Conservation (phyloP, 1,284 basidiomycete species). For the Fomitopsis pinicola region DNA sequence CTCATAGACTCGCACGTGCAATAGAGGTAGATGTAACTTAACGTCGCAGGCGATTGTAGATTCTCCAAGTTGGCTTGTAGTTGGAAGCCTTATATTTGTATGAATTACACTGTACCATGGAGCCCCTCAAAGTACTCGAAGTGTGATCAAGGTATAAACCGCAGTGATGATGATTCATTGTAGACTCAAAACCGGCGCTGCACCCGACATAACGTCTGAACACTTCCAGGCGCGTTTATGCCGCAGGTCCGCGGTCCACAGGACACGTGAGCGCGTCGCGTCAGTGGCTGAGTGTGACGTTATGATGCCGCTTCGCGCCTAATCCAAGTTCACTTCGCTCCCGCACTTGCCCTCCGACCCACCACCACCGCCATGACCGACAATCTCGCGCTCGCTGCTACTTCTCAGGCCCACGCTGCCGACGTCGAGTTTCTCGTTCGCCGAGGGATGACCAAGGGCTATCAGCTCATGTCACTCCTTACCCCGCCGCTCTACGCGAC, state of each 20-base stretch:
- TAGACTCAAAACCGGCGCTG: too few relatives aligned
- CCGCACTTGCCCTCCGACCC: neutral
- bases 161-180: too few relatives aligned
- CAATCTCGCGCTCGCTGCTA: constrained; percentile 17
- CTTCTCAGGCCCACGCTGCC: constrained; percentile 26
- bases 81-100: too few relatives aligned
- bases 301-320: neutral
- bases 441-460: constrained; percentile 59
- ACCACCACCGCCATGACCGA: constrained; percentile 17
- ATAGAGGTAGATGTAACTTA: too few relatives aligned
- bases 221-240: too few relatives aligned
- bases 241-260: neutral
- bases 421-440: constrained; percentile 53
- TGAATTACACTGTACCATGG: too few relatives aligned
- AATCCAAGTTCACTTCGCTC: neutral
- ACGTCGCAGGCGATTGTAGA: too few relatives aligned
- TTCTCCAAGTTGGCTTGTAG: too few relatives aligned
- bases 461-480: constrained; percentile 57
- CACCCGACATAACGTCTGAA: too few relatives aligned
- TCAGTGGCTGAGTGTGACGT: neutral
- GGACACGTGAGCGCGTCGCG: neutral
- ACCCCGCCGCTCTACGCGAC: constrained; percentile 55
- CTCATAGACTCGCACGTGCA: too few relatives aligned
- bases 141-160: too few relatives aligned
- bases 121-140: too few relatives aligned